Evolutionary conservation across 2,329 filamentous ascomycete genomes (phyloP), one percentile per base, ranked within the genome.

Genomic region (Botrytis fragariae): DNA sequence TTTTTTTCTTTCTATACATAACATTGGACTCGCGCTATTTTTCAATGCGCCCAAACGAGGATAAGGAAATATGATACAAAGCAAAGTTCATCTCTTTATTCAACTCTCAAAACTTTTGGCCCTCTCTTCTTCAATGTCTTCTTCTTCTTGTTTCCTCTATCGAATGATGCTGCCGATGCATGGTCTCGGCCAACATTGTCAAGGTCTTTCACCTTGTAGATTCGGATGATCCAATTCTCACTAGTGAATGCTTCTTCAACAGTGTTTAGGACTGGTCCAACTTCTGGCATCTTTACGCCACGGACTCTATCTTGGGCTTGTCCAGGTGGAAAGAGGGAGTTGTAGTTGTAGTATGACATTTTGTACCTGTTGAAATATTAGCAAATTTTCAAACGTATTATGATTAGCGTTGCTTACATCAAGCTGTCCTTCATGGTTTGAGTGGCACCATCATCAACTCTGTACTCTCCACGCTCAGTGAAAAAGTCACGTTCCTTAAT

Each of bases 321-420:
- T 75, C 96, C 96, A 3, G 92, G 88, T 62, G 95, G 95, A 89
- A 98, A 99, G 76, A 99, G 90, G 64, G 88, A 85, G 83, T 95
- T 89, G 87, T 93, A 99, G 88, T 98, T 98, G 89, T 99, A 93
- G 88, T 99, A 99, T 35, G 94, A 98, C 95, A 99, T 98, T 89
- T 99, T 99, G 90, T 99, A 99, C 94, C 95, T 97, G 71, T 70
- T 63, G 45, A 45, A 32, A 72, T 72, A 74, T 80, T 74, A 82
- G 79, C 75, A 74, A 48, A 12, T 25, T 32, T 57, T 42, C n/a
- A 37, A 37, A 12, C 51, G 10, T 32, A 42, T 60, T 5, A 54
- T 37, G 35, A 48, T 59, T 32, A 25, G 62, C 54, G 42, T 42
- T 70, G 85, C 93, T 88, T 88, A 97, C 95, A 98, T 98, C 87